Percentiles rank a stretch among this genome's conserved stretches.
Evolutionary conservation across 306 rosid species (phyloP).

Genomic region (Ormosia semicastrata): DNA sequence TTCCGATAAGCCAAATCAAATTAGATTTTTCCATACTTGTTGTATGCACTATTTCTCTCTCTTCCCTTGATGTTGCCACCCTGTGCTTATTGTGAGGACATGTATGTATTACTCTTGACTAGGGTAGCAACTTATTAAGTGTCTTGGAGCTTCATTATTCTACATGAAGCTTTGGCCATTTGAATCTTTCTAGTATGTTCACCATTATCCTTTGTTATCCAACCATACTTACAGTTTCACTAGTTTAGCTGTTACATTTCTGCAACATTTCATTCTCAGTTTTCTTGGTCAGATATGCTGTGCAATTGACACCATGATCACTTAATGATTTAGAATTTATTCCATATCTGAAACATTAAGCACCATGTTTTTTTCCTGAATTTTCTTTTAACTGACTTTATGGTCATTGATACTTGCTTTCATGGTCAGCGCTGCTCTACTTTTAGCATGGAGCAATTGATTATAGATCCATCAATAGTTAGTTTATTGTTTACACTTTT

Average conservation of each 20-base stretch:
- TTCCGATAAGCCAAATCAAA: neutral
- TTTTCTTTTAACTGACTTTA: neutral
- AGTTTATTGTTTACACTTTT: neutral
- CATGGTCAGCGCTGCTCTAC: neutral
- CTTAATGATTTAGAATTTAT: slow-evolving; percentile 10
- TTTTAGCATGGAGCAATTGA: slow-evolving; percentile 1
- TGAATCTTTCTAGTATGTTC: neutral
- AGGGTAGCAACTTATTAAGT: neutral
- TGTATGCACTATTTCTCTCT: neutral
- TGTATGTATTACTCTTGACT: neutral
- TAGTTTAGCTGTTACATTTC: neutral
- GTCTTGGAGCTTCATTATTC: neutral
- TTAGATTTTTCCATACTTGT: neutral
- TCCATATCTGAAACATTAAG: neutral
- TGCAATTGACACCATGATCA: slow-evolving; percentile 4
- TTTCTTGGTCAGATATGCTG: neutral
- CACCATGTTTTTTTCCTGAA: neutral
- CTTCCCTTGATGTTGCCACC: neutral
- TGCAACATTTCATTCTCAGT: neutral
- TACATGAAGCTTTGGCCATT: neutral
- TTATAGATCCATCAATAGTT: neutral
- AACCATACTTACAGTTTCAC: neutral
- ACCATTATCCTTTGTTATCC: neutral
- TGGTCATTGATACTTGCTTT: slow-evolving; percentile 1
- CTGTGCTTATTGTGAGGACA: neutral